These are phyloP conservation scores for Odontarrhena argentea DNA, from an alignment of 345 rosid genomes.

Conservation along the genomic window DNA sequence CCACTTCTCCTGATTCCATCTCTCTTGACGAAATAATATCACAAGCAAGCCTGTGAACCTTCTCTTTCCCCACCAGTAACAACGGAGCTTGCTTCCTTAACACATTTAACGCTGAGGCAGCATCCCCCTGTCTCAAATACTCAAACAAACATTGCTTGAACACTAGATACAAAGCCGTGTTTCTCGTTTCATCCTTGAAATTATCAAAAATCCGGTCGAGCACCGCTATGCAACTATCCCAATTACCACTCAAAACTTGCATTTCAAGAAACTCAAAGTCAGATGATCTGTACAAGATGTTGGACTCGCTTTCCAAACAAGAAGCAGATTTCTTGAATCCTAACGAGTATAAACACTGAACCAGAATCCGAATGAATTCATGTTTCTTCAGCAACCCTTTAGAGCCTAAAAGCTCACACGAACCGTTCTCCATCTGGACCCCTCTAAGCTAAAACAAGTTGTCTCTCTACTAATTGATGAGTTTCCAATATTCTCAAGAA, in stretches of 20 bases:
- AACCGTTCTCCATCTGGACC: constrained; percentile 55
- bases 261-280: constrained; percentile 59
- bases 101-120: constrained; percentile 56
- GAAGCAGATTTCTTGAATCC: constrained; percentile 74
- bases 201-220: constrained; percentile 46
- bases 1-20: constrained; percentile 46
- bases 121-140: constrained; percentile 59
- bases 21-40: constrained; percentile 53
- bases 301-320: constrained; percentile 68
- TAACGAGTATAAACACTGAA: constrained; percentile 73
- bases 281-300: constrained; percentile 49
- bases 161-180: constrained; percentile 62
- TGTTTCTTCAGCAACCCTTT: constrained; percentile 63
- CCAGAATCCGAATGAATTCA: constrained; percentile 66
- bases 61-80: constrained; percentile 57
- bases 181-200: constrained; percentile 50
- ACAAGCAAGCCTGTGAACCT: constrained; percentile 57
- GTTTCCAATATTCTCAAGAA: not conserved
- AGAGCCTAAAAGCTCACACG: constrained; percentile 47
- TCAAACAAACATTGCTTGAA: constrained; percentile 71
- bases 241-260: constrained; percentile 61
- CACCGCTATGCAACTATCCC: constrained; percentile 62
- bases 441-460: constrained; percentile 5
- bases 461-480: not conserved
- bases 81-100: constrained; percentile 59